Conservation (phyloP, 2,329 filamentous ascomycete species). For the Massarina eburnea region DNA sequence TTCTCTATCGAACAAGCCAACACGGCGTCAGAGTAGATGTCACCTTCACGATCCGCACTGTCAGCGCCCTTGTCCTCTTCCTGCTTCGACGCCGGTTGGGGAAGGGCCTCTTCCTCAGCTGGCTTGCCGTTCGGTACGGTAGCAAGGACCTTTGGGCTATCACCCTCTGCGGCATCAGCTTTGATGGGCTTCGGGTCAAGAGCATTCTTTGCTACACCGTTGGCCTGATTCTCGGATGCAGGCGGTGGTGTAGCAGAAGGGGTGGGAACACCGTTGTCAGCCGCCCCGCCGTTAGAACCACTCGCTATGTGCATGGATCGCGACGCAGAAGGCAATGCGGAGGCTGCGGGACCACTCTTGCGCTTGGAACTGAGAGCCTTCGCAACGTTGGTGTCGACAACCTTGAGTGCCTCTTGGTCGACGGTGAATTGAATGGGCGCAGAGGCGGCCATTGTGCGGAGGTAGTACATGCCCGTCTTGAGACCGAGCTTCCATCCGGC, state of each 20-base stretch:
- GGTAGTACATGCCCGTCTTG: slow-evolving; percentile 99
- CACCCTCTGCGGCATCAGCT: slow-evolving; percentile 74
- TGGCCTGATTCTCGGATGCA: slow-evolving; percentile 41
- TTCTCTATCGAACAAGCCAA: slow-evolving; percentile 97
- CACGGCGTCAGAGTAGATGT: slow-evolving; percentile 94
- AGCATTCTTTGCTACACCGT: slow-evolving; percentile 54
- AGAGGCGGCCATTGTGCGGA: slow-evolving; percentile 94
- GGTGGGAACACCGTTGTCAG: slow-evolving; percentile 65
- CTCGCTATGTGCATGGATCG: slow-evolving; percentile 67
- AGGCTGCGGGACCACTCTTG: slow-evolving; percentile 52
- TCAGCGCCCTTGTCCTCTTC: slow-evolving; percentile 73
- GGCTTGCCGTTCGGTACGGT: slow-evolving; percentile 66
- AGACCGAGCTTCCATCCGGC: slow-evolving; percentile 98
- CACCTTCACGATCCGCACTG: slow-evolving; percentile 75
- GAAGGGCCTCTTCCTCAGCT: slow-evolving; percentile 62
- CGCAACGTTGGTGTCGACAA: slow-evolving; percentile 77
- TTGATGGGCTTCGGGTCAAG: slow-evolving; percentile 70
- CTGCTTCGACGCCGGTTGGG: slow-evolving; percentile 61
- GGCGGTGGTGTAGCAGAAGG: slow-evolving; percentile 68
- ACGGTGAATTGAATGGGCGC: slow-evolving; percentile 99
- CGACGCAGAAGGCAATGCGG: slow-evolving; percentile 63
- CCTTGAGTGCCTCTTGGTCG: slow-evolving; percentile 90
- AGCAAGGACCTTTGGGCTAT: slow-evolving; percentile 75
- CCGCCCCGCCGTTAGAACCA: slow-evolving; percentile 45
- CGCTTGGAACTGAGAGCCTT: slow-evolving; percentile 68